A percentile compares a stretch with the other conserved stretches of the same genome.
Conservation (phyloP, 2,329 filamentous ascomycete species). For the Ophiosphaerella narmari region DNA sequence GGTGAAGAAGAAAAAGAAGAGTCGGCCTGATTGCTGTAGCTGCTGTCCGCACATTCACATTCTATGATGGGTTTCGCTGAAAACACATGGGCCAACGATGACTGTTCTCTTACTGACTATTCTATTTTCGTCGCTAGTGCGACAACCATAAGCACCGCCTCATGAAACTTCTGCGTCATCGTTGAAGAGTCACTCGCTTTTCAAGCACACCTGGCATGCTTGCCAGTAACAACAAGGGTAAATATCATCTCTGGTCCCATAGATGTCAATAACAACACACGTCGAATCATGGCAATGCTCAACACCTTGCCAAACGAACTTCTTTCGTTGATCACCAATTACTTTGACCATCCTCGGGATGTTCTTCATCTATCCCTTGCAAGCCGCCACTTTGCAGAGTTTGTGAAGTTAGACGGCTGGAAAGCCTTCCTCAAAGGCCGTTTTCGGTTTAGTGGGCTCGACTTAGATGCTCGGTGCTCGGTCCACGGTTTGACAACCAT, state of each 20-base stretch:
- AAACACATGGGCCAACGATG: neutral
- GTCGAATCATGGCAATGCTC: constrained; percentile 24
- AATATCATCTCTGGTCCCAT: neutral
- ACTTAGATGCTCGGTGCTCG: constrained; percentile 40
- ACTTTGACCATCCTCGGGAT: constrained; percentile 36
- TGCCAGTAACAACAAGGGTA: neutral
- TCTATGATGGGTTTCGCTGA: neutral
- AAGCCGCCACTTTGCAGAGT: constrained; percentile 28
- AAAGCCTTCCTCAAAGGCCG: constrained; percentile 40
- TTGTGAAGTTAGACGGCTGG: constrained; percentile 39
- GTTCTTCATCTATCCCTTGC: constrained; percentile 29
- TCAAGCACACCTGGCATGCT: constrained; percentile 9
- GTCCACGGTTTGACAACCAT: constrained; percentile 60
- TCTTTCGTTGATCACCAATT: constrained; percentile 34
- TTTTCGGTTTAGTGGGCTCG: constrained; percentile 29
- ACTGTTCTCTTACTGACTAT: neutral
- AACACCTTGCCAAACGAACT: constrained; percentile 39
- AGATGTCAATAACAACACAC: neutral
- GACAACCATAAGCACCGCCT: neutral
- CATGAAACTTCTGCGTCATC: constrained; percentile 25
- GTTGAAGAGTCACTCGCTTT: constrained; percentile 14
- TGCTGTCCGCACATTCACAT: neutral
- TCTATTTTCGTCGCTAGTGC: constrained; percentile 8
- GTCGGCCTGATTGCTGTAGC: too few species aligned
- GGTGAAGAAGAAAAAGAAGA: too few species aligned